phyloP scores from a whole-genome alignment of 345 rosid species.

The Populus davidiana region DNA sequence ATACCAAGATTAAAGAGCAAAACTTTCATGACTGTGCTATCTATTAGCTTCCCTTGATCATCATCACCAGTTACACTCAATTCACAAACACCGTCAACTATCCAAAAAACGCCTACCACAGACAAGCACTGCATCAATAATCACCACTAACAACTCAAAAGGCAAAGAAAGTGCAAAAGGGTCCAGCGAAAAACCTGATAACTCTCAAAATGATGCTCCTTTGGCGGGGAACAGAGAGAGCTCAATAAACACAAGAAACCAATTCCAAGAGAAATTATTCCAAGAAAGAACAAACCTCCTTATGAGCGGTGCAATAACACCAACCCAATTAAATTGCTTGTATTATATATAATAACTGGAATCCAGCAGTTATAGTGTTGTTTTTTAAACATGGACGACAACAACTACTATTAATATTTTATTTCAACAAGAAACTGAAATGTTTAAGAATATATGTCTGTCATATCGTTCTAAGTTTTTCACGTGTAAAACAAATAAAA shows the following conservation, averaged over 20 bases:
- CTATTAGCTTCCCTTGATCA: not conserved
- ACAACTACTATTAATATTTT: constrained; percentile 15
- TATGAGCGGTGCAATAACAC: constrained; percentile 61
- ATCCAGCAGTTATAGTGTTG: constrained; percentile 23
- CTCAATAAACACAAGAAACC: constrained; percentile 24
- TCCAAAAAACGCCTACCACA: not conserved
- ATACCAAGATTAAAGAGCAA: not conserved
- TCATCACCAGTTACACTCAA: not conserved
- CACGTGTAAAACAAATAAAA: constrained; percentile 3
- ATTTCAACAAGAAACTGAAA: not conserved
- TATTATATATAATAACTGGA: constrained; percentile 14
- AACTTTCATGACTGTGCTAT: not conserved
- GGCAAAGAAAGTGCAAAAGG: not conserved
- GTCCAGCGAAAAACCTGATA: constrained; percentile 28
- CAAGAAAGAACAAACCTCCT: constrained; percentile 45
- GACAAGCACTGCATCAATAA: constrained; percentile 29
- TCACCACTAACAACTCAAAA: constrained; percentile 23
- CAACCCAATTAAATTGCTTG: constrained; percentile 35
- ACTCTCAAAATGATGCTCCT: constrained; percentile 30
- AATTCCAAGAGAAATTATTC: constrained; percentile 55
- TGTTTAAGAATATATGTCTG: constrained; percentile 17
- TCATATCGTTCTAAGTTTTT: constrained; percentile 4
- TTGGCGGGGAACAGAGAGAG: constrained; percentile 44
- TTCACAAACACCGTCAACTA: not conserved
- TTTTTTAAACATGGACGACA: constrained; percentile 27